Evolutionary conservation across 441 rosid species (phyloP), one percentile per base, ranked within the genome.

Genomic region (Syzygium malaccense): DNA sequence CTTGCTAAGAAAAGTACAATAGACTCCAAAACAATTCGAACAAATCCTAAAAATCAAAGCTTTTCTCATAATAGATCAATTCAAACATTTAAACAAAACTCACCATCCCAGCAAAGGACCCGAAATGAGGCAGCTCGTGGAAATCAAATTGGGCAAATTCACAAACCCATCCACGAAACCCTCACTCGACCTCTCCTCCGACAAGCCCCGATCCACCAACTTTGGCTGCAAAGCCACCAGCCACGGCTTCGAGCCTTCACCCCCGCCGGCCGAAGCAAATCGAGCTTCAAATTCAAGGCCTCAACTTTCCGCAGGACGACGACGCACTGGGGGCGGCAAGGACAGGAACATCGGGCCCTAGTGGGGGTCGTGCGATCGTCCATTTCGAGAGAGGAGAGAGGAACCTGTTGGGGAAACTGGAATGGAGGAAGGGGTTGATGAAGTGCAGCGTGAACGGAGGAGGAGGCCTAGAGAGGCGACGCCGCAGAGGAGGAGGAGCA

Each of bases 61-160:
- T 37, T 71, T 1, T 3, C 80, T 12, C 49, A 15, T 37, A 20
- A 71, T 6, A 71, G 28, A 20, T 23, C 80, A 6, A 71, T 20
- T 37, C 19, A 20, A 37, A 71, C 80, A 71, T 71, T 28, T 37
- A 23, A 53, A 53, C 86, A 85, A 26, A 41, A 66, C 89, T 55
- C 93, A 97, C 99, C 99, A 95, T 93, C 98, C 96, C 87, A 98
- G 93, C 64, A 93, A 88, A 91, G 99, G 99, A 68, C 99, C 99
- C 89, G 99, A 98, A 84, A 93, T 94, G 93, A 98, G 85, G 86
- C 98, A 94, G 68, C 95, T 89, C 55, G 97, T 20, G 8, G 99
- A 97, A 87, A 98, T 93, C 89, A 93, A 85, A 93, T 98, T 98
- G 25, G 99, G 99, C 87, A 93, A 90, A 94, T 96, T 98, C 87